A percentile compares a stretch with the other conserved stretches of the same genome.
Evolutionary conservation across 768 basidiomycete genomes (phyloP).

Genomic region (Mycena capillaripes): DNA sequence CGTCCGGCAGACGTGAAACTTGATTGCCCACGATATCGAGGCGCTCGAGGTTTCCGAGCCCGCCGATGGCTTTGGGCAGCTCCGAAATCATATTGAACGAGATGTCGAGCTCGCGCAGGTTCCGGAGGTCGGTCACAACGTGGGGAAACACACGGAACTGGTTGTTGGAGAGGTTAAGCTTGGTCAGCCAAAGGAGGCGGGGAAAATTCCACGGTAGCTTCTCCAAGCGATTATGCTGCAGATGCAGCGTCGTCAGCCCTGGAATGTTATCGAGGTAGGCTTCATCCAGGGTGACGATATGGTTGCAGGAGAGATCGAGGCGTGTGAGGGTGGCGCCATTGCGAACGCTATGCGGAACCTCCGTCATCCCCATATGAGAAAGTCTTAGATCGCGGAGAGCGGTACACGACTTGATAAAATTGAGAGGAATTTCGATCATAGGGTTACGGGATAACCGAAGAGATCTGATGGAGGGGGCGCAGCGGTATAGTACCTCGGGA

Average conservation of each 20-base stretch:
- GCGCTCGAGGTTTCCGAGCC: conserved; percentile 75
- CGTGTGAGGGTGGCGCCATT: conserved; percentile 80
- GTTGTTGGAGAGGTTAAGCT: conserved; percentile 96
- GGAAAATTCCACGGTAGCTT: conserved; percentile 90
- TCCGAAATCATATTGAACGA: conserved; percentile 93
- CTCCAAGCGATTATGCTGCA: conserved; percentile 94
- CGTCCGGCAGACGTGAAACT: conserved; percentile 77
- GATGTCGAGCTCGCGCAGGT: conserved; percentile 89
- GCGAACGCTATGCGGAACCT: conserved; percentile 87
- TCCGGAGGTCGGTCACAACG: conserved; percentile 79
- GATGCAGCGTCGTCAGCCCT: conserved; percentile 74
- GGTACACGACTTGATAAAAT: conserved; percentile 93
- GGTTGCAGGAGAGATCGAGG: conserved; percentile 92
- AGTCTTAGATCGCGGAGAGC: conserved; percentile 88
- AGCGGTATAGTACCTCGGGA: conserved; percentile 87
- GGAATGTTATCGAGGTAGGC: conserved; percentile 85
- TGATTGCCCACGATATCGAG: conserved; percentile 91
- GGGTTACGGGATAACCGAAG: conserved; percentile 95
- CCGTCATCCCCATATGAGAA: conserved; percentile 94
- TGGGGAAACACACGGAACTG: conserved; percentile 84
- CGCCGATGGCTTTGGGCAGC: conserved; percentile 85
- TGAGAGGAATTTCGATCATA: conserved; percentile 95
- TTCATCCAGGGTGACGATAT: conserved; percentile 90
- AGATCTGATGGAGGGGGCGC: conserved; percentile 86
- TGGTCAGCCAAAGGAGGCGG: conserved; percentile 75